These are phyloP conservation scores for Hypoxylon cercidicola DNA, from an alignment of 495 filamentous ascomycete genomes.

Conservation along the genomic window DNA sequence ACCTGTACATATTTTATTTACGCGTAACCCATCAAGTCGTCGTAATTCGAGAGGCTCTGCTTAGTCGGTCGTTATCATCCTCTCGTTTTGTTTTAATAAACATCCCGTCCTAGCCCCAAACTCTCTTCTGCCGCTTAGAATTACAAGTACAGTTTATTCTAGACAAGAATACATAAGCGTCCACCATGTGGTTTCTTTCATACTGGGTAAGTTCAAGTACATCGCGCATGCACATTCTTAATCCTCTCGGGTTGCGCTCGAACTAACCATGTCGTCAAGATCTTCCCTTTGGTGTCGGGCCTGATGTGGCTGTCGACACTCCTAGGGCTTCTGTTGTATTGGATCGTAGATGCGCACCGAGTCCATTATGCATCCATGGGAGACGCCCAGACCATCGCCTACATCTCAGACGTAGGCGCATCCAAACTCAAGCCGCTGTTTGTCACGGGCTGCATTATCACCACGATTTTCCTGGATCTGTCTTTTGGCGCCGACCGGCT, in stretches of 20 bases:
- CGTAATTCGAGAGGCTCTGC: constrained; percentile 7
- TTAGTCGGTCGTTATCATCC: constrained; percentile 3
- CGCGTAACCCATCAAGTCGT: constrained; percentile 20
- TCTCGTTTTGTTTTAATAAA: constrained; percentile 4
- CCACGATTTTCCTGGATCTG: constrained; percentile 85
- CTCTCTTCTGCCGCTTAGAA: constrained; percentile 4
- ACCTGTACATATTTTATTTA: constrained; percentile 9
- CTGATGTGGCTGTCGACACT: constrained; percentile 80
- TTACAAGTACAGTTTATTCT: constrained; percentile 4
- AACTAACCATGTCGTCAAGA: constrained; percentile 52
- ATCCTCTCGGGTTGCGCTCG: background rate
- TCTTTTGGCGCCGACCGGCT: constrained; percentile 83
- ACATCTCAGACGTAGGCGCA: constrained; percentile 85
- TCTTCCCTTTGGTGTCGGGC: constrained; percentile 83
- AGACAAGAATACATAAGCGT: constrained; percentile 27
- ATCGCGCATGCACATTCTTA: background rate
- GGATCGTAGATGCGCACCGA: constrained; percentile 67
- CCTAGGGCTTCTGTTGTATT: constrained; percentile 63
- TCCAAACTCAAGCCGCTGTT: constrained; percentile 82
- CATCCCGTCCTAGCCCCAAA: constrained; percentile 15
- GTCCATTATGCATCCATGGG: constrained; percentile 75
- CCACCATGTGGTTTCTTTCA: constrained; percentile 72
- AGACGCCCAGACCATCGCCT: constrained; percentile 75
- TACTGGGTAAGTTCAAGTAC: constrained; percentile 59
- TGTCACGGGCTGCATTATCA: constrained; percentile 79